Percentiles rank a stretch among this genome's conserved stretches.
Conservation (phyloP, 345 rosid genomes). For the Camelina laxa region DNA sequence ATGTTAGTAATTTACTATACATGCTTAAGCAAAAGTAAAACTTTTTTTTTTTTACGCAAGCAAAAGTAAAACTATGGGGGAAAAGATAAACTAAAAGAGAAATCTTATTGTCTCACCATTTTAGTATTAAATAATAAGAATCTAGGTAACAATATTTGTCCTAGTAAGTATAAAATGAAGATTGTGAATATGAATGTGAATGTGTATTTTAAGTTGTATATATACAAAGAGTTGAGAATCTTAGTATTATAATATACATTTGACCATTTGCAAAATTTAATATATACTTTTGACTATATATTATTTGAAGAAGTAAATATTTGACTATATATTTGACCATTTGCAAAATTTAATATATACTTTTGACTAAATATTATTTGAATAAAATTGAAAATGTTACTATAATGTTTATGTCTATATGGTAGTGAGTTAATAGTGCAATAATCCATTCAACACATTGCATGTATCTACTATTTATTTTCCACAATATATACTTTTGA, state of each 20-base stretch:
- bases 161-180: neutral
- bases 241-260: neutral
- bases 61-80: neutral
- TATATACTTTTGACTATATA: neutral
- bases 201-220: conserved; percentile 6
- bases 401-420: too few species aligned
- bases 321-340: neutral
- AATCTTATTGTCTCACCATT: conserved; percentile 29
- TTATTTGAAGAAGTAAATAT: neutral
- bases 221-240: neutral
- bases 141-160: neutral
- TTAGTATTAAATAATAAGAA: neutral
- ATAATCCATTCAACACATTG: too few species aligned
- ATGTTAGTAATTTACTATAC: neutral
- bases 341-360: neutral
- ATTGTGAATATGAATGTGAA: neutral
- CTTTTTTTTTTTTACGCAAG: too few species aligned
- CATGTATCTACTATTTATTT: too few species aligned
- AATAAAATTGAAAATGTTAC: neutral
- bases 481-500: too few species aligned
- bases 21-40: neutral
- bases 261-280: conserved; percentile 1
- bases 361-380: neutral
- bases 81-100: neutral
- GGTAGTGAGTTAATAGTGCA: too few species aligned